These are phyloP conservation scores for Aspergillus homomorphus DNA, from an alignment of 495 filamentous ascomycete species.

Conservation along the genomic window DNA sequence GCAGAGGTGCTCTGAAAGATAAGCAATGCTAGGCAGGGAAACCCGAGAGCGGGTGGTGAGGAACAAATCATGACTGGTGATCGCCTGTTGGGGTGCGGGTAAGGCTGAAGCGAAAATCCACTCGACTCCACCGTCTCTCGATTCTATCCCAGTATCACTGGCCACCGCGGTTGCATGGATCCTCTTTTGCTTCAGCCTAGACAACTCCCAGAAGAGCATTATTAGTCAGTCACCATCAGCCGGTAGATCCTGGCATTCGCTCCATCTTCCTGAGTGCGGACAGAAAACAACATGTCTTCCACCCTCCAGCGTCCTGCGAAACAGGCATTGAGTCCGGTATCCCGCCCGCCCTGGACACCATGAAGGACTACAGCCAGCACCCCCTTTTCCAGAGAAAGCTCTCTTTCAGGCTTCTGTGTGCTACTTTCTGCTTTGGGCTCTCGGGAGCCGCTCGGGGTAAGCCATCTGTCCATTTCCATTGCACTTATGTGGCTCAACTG, in stretches of 20 bases:
- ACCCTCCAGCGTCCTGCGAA: neutral
- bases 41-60: neutral
- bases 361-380: neutral
- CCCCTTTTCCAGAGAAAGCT: neutral
- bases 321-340: neutral
- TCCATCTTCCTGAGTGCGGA: too few relatives aligned
- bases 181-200: neutral
- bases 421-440: slow-evolving; percentile 19
- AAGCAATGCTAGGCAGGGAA: neutral
- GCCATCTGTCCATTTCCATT: neutral
- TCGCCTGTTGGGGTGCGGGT: slow-evolving; percentile 6
- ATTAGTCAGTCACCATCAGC: neutral
- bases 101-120: slow-evolving; percentile 3
- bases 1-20: neutral
- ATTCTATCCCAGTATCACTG: neutral
- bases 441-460: slow-evolving; percentile 20
- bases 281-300: neutral
- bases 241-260: neutral
- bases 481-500: neutral
- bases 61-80: neutral
- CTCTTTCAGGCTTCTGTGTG: slow-evolving; percentile 18
- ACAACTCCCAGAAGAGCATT: neutral
- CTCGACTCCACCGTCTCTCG: neutral
- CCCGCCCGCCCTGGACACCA: neutral
- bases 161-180: neutral